Evolutionary conservation across 2,329 filamentous ascomycete species (phyloP), one percentile per base, ranked within the genome.

Genomic region (Alternaria triticimaculans): DNA sequence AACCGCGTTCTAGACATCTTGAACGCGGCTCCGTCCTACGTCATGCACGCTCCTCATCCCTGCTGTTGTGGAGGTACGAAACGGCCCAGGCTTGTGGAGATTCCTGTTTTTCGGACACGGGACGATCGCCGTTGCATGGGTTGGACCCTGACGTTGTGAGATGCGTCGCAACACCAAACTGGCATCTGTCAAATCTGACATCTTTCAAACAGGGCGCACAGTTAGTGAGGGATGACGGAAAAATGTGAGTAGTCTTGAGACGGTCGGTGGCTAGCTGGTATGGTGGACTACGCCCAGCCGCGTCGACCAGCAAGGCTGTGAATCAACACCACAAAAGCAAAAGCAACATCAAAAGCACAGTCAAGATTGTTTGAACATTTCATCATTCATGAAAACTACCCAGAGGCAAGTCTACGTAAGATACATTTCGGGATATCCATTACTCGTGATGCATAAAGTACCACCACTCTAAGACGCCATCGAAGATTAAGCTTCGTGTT

Each of bases 381-480:
- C 71, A 69, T 76, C 72, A 74, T 75, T 69, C 73, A 69, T 72
- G 70, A 75, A 72, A 69, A 72, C 66, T 58, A 70, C 68, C 67
- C 65, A 68, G 61, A 68, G 69, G 71, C 67, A 72, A 65, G 65
- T 72, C 75, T 77, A 76, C 74, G 70, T 75, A 76, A 70, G 75
- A 69, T 72, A 73, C 72, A 76, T 72, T 70, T 69, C 72, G 70
- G 70, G 68, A 74, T 70, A 75, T 76, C 75, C 72, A 76, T 76
- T 70, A 76, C 67, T 76, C 75, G 70, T 78, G 69, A 74, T 73
- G 69, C 75, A 70, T 74, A 65, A 70, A 64, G 63, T 60, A 62
- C 70, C 73, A 70, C 68, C 71, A 76, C 75, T 76, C 70, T 76
- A 70, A 75, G 72, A 78, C 76, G 74, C 76, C 76, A 67, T 68